These are phyloP conservation scores for Trichoderma sp. DNA, from an alignment of 2,329 filamentous ascomycete genomes.

Conservation along the genomic window DNA sequence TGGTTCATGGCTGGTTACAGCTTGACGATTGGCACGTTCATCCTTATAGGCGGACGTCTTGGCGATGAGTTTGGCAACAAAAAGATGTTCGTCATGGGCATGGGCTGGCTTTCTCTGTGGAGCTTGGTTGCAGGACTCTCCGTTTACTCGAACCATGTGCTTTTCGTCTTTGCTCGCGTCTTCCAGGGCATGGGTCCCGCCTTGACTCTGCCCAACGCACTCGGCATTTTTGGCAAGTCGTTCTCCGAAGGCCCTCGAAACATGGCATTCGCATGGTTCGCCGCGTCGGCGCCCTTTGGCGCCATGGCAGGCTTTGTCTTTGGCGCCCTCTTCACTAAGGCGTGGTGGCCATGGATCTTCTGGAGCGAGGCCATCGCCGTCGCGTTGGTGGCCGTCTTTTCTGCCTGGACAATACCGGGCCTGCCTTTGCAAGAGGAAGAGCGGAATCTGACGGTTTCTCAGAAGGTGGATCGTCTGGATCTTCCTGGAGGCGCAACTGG, in stretches of 20 bases:
- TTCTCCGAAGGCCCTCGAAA: constrained; percentile 59
- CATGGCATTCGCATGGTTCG: constrained; percentile 59
- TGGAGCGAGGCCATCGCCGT: constrained; percentile 37
- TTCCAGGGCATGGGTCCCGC: constrained; percentile 65
- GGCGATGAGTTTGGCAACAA: constrained; percentile 59
- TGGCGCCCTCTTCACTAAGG: constrained; percentile 45
- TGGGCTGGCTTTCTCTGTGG: constrained; percentile 58
- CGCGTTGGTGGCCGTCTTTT: no score
- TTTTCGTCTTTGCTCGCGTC: constrained; percentile 56
- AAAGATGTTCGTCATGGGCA: constrained; percentile 55
- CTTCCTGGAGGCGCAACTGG: constrained; percentile 48
- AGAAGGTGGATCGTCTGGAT: constrained; percentile 34
- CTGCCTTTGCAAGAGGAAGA: no score
- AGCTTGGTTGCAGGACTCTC: constrained; percentile 51
- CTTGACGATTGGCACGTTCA: constrained; percentile 59
- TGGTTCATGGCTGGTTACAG: constrained; percentile 63
- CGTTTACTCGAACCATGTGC: constrained; percentile 44
- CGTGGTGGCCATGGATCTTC: constrained; percentile 54
- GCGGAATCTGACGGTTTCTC: no score
- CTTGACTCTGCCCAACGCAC: constrained; percentile 63
- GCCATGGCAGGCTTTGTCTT: constrained; percentile 48
- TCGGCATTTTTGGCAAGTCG: constrained; percentile 62
- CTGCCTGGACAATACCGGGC: no score
- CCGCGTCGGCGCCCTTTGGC: constrained; percentile 51
- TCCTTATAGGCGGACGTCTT: constrained; percentile 58